Evolutionary conservation across 768 basidiomycete genomes (phyloP), one percentile per base, ranked within the genome.

Genomic region (Chlorophyllum brunneum): DNA sequence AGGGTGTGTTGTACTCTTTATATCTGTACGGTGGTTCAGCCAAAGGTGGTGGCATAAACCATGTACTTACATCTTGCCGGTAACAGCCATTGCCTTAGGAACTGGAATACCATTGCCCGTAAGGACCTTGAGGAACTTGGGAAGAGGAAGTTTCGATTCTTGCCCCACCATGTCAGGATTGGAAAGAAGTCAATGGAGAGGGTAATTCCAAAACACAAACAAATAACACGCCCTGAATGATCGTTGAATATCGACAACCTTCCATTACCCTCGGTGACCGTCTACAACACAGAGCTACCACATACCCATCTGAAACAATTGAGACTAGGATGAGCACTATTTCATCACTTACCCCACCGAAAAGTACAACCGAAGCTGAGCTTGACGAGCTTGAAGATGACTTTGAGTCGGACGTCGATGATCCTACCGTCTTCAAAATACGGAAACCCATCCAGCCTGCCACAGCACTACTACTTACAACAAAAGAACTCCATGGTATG

Each of bases 101-200:
- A 86, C 72, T 1, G 83, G 67, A 0, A 90, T 65, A 61, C 77
- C 73, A 53, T 79, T 78, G 40, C 60, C 70, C 5, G 84, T 82
- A 22, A 91, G 69, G 9, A 85, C 56, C 64, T 89, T 83, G 22
- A 92, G 70, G 61, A 86, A 90, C 18, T 70, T 71, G 3, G 85
- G 84, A 6, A 92, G 63, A 22, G 83, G 63, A 9, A 92, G 70
- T 51, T 83, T 84, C 49, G 60, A 58, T 38, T 55, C 59, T 61
- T 67, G 42, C n/a, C 63, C 57, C 39, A 54, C 50, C 56, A 66
- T 65, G 53, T 8, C 15, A n/a, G 15, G 16, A 13, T 4, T 38
- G 13, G 37, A 29, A 38, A 30, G 45, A 40, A 43, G 55, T 61
- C 52, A 42, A 22, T 27, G 31, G 9, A 18, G 10, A 22, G 13